Evolutionary conservation across 2,329 filamentous ascomycete genomes (phyloP).

Genomic region (Mariannaea sp.): DNA sequence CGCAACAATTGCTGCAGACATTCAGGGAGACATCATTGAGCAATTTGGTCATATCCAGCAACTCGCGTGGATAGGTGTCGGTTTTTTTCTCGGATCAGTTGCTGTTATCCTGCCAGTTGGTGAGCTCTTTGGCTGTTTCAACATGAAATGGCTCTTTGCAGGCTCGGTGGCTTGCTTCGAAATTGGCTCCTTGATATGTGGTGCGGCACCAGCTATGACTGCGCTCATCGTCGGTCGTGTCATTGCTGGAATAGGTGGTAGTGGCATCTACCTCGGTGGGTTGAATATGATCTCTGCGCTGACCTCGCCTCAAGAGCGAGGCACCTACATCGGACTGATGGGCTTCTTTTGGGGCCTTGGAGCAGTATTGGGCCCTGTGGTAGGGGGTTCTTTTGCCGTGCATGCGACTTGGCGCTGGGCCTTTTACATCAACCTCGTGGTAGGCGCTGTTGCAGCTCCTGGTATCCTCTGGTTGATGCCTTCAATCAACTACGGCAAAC

Average conservation of each 20-base stretch:
- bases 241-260: background rate
- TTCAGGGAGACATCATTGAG: constrained; percentile 49
- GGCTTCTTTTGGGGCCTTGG: constrained; percentile 47
- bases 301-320: constrained; percentile 22
- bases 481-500: background rate
- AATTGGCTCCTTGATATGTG: constrained; percentile 1
- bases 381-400: constrained; percentile 17
- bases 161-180: background rate
- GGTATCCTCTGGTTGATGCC: constrained; percentile 11
- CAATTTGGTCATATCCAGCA: constrained; percentile 44
- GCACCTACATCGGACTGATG: constrained; percentile 25
- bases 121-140: constrained; percentile 48
- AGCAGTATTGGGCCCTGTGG: constrained; percentile 46
- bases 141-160: constrained; percentile 48
- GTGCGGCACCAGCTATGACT: constrained; percentile 1
- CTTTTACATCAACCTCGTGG: constrained; percentile 22
- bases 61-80: constrained; percentile 48
- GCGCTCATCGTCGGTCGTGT: constrained; percentile 3
- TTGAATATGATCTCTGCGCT: constrained; percentile 18
- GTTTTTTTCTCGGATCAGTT: constrained; percentile 49
- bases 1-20: constrained; percentile 56
- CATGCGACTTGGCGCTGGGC: constrained; percentile 38
- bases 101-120: constrained; percentile 44
- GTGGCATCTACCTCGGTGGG: background rate
- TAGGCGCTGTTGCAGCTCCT: constrained; percentile 14